A percentile compares a stretch with the other conserved stretches of the same genome.
phyloP scores from a whole-genome alignment of 805 yeast genomes.

The Metschnikowia santaceciliae region DNA sequence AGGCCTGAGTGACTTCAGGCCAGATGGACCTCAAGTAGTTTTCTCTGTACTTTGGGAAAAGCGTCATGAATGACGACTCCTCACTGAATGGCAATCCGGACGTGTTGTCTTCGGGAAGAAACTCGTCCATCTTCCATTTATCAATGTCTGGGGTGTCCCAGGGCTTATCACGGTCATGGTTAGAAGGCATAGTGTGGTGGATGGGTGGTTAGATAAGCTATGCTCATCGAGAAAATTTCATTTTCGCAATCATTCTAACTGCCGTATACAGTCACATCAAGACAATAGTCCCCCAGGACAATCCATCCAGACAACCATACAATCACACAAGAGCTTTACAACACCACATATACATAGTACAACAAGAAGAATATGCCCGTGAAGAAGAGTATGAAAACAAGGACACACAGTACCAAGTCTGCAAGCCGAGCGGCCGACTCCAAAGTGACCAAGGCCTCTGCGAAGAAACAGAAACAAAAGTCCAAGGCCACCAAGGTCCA shows the following conservation, averaged over 20 bases:
- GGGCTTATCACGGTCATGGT: conserved; percentile 92
- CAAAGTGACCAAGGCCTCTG: conserved; percentile 4
- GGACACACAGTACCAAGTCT: neutral
- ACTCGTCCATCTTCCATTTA: conserved; percentile 87
- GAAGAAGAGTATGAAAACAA: neutral
- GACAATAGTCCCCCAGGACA: neutral
- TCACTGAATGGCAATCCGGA: conserved; percentile 90
- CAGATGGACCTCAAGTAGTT: conserved; percentile 82
- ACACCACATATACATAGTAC: no score
- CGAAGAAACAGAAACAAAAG: conserved; percentile 14
- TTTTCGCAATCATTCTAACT: neutral
- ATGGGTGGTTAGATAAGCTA: neutral
- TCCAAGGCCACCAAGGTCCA: conserved; percentile 31
- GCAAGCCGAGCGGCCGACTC: neutral
- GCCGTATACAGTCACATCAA: conserved; percentile 2
- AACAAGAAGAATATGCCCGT: neutral
- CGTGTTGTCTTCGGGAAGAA: conserved; percentile 82
- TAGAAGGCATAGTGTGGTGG: conserved; percentile 65
- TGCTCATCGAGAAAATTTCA: conserved; percentile 5
- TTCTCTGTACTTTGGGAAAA: conserved; percentile 96
- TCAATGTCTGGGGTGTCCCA: conserved; percentile 97
- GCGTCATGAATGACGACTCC: conserved; percentile 89
- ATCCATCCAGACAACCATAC: neutral
- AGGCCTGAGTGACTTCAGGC: conserved; percentile 85
- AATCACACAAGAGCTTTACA: no score